These are phyloP conservation scores for Bothriochloa decipiens DNA, from an alignment of 176 grass and related monocot species.

Conservation along the genomic window DNA sequence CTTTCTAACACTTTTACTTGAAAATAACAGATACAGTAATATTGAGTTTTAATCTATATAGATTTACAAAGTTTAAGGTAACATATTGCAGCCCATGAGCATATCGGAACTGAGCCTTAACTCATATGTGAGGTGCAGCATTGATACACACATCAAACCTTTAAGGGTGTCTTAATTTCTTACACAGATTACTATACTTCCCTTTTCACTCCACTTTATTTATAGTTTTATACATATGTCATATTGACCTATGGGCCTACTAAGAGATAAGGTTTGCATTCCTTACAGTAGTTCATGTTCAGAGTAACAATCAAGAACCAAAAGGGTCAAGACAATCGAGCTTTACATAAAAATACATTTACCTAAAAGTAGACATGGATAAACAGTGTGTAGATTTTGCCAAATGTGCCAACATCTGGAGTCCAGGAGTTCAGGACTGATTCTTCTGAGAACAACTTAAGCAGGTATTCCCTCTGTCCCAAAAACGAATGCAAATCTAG, in stretches of 20 bases:
- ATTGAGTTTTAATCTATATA: constrained; percentile 2
- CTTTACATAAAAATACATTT: constrained; percentile 36
- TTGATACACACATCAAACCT: neutral
- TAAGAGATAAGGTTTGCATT: neutral
- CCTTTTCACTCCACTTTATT: neutral
- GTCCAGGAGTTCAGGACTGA: constrained; percentile 40
- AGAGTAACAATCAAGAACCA: constrained; percentile 42
- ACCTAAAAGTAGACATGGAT: constrained; percentile 78
- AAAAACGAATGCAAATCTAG: too few relatives aligned
- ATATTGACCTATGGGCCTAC: neutral
- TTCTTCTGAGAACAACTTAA: constrained; percentile 71
- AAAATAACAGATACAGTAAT: neutral
- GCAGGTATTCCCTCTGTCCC: constrained; percentile 39
- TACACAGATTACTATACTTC: neutral
- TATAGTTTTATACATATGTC: too few relatives aligned
- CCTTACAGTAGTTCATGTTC: neutral
- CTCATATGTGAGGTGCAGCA: neutral
- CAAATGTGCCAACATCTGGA: constrained; percentile 73
- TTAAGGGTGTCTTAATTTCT: neutral
- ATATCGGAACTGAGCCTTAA: constrained; percentile 1
- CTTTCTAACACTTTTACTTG: neutral
- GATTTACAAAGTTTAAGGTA: neutral
- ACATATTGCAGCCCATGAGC: neutral
- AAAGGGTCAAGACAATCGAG: constrained; percentile 36
- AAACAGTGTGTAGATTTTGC: constrained; percentile 59